Evolutionary conservation across 2,329 filamentous ascomycete genomes (phyloP).

Genomic region (Aotearoamyces nothofagi): DNA sequence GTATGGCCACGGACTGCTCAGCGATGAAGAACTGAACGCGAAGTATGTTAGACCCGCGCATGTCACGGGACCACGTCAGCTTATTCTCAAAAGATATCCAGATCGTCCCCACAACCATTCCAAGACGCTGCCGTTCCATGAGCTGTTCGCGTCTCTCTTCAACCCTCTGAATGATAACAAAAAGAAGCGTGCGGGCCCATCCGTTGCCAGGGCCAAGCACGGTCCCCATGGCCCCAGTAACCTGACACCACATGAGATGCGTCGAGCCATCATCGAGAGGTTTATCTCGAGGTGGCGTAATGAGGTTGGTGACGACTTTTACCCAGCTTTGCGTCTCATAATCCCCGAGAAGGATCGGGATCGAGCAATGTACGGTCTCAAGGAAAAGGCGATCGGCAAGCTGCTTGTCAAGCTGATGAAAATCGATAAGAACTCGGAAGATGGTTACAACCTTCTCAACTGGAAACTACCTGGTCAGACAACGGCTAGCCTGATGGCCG

Average conservation of each 20-base stretch:
- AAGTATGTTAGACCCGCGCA: too few species aligned
- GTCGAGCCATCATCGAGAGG: slow-evolving; percentile 65
- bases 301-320: slow-evolving; percentile 84
- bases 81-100: slow-evolving; percentile 60
- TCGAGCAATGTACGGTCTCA: slow-evolving; percentile 82
- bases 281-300: slow-evolving; percentile 81
- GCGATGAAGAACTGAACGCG: slow-evolving; percentile 10
- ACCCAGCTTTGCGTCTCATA: slow-evolving; percentile 81
- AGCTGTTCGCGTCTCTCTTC: slow-evolving; percentile 65
- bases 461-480: slow-evolving; percentile 80
- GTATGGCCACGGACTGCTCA: slow-evolving; percentile 27
- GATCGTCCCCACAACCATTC: slow-evolving; percentile 69
- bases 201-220: slow-evolving; percentile 36
- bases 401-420: slow-evolving; percentile 85
- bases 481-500: slow-evolving; percentile 49
- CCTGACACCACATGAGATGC: slow-evolving; percentile 59
- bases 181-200: slow-evolving; percentile 37
- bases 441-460: slow-evolving; percentile 70
- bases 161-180: slow-evolving; percentile 67
- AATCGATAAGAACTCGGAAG: slow-evolving; percentile 80
- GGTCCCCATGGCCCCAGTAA: slow-evolving; percentile 42
- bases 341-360: slow-evolving; percentile 88
- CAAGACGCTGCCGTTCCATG: slow-evolving; percentile 68
- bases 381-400: slow-evolving; percentile 82
- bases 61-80: too few species aligned